These are phyloP conservation scores for Globomyces pollinis-pini DNA, from an alignment of 192 early-diverging fungal species.

Conservation along the genomic window DNA sequence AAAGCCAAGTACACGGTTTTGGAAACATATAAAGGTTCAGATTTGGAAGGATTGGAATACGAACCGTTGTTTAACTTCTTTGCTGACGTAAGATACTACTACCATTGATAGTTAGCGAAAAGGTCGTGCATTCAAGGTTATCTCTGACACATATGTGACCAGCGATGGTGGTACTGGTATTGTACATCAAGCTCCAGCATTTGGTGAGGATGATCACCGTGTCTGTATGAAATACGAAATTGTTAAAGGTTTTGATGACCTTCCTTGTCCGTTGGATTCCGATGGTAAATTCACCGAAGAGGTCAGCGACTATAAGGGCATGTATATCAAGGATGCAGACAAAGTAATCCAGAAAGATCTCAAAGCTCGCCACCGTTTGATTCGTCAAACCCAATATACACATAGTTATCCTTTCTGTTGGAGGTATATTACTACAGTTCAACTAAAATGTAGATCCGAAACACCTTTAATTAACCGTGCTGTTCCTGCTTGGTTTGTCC, in stretches of 20 bases:
- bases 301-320: slow-evolving; percentile 70
- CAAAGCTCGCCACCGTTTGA: slow-evolving; percentile 72
- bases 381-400: slow-evolving; percentile 81
- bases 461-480: slow-evolving; percentile 96
- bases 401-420: slow-evolving; percentile 98
- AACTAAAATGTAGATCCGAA: no score
- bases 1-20: slow-evolving; percentile 89
- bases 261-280: slow-evolving; percentile 89
- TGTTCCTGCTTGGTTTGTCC: slow-evolving; percentile 95
- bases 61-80: slow-evolving; percentile 86
- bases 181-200: slow-evolving; percentile 94
- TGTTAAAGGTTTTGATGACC: slow-evolving; percentile 70
- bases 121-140: slow-evolving; percentile 73
- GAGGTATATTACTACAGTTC: slow-evolving; percentile 38
- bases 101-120: slow-evolving; percentile 27
- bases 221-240: slow-evolving; percentile 76
- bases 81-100: slow-evolving; percentile 35
- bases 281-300: slow-evolving; percentile 70
- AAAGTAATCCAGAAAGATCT: slow-evolving; percentile 90
- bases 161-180: slow-evolving; percentile 93
- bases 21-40: slow-evolving; percentile 64
- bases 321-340: slow-evolving; percentile 95
- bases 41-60: slow-evolving; percentile 82
- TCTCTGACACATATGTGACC: slow-evolving; percentile 87
- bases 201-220: slow-evolving; percentile 99